Percentiles rank a stretch among this genome's conserved stretches.
Conservation (phyloP, 2,329 filamentous ascomycete species). For the Zarea fungicola region DNA sequence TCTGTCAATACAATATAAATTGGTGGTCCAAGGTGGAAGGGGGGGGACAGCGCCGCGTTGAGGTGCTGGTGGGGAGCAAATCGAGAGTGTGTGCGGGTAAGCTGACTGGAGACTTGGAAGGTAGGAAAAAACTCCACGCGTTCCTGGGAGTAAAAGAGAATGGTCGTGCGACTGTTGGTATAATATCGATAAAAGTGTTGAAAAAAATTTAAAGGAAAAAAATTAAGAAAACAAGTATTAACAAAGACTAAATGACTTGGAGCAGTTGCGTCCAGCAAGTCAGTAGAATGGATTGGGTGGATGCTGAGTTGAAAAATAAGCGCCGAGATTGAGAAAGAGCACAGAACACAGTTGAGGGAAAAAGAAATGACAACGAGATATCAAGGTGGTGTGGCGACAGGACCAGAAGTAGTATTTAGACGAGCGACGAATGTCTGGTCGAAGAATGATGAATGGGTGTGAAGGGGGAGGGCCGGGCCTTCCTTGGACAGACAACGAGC, state of each 20-base stretch:
- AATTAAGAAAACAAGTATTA: too few species aligned
- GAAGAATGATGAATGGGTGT: not conserved
- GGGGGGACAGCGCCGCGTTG: conserved; percentile 1
- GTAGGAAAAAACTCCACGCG: not conserved
- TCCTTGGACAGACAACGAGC: conserved; percentile 4
- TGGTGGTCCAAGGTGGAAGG: conserved; percentile 1
- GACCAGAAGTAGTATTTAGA: conserved; percentile 8
- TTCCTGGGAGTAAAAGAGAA: not conserved
- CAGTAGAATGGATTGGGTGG: too few species aligned
- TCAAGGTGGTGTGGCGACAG: conserved; percentile 8
- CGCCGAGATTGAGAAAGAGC: not conserved
- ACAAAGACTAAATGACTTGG: too few species aligned
- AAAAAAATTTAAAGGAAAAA: not conserved
- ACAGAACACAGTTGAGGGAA: not conserved
- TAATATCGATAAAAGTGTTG: not conserved
- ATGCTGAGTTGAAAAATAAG: not conserved
- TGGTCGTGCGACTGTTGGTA: not conserved
- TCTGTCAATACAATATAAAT: conserved; percentile 3
- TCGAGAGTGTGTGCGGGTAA: conserved; percentile 10
- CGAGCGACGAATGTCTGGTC: not conserved
- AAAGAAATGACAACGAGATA: conserved; percentile 4
- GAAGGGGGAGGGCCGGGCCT: not conserved
- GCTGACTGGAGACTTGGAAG: conserved; percentile 6
- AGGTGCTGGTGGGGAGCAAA: conserved; percentile 12
- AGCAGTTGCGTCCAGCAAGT: too few species aligned